Base-by-base conservation (phyloP, 1,139 yeast genomes). In the Yamadazyma oceani region DNA sequence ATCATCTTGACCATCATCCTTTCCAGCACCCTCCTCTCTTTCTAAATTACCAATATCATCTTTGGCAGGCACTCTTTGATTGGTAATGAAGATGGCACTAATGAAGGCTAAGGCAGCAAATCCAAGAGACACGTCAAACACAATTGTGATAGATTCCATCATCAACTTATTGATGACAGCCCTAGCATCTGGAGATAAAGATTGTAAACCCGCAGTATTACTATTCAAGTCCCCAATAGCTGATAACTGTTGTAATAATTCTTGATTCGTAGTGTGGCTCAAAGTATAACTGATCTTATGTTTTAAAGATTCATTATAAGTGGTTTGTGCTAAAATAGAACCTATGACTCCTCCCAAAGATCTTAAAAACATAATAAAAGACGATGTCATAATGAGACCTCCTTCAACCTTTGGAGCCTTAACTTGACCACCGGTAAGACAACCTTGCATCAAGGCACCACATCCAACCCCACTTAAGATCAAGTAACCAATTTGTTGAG, bases 381-480 rank as follows among this genome's bases (percentile, higher is more conserved):
- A 53, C 3, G 73, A 66, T 5, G 69, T 55, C 59, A 66, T 50
- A 33, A 69, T 68, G 17, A 56, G 53, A 8, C 65, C 61, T 11
- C 73, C 73, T 3, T 66, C 60, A 4, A 61, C 50, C 37, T 62
- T 58, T 21, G 73, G 72, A 2, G 73, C 71, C 15, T 53, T 45
- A 3, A 66, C 47, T 44, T 66, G 72, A 2, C 64, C 54, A 2
- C 58, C 51, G 13, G 62, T 51, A 11, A 64, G 40, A 2, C 57
- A 35, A 10, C 60, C 48, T 48, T 66, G 73, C 57, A 64, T 50
- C 36, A 48, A 49, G 5, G 58, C 36, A 8, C 73, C 73, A 16
- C 51, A 41, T 2, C 61, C 57, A 17, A 55, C 50, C 29, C 74
- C 74, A 14, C 46, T 34, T 12, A 64, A 37, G 30, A 69, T 66